Conservation (phyloP, 129 eudicot genomes). For the Artemisia argyi region DNA sequence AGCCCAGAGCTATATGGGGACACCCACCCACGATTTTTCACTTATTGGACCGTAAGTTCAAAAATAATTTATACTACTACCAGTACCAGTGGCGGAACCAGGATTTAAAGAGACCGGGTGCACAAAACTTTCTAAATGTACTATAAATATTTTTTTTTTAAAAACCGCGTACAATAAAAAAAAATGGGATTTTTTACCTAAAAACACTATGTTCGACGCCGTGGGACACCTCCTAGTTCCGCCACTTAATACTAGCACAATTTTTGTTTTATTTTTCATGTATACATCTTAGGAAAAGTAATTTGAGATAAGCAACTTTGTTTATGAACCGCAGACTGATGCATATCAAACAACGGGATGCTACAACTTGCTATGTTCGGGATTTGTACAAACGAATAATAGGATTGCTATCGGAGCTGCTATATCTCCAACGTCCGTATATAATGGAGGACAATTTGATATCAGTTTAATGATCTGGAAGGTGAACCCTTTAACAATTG, state of each 20-base stretch:
- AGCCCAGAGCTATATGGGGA: conserved; percentile 98
- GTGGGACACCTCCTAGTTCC: too few relatives aligned
- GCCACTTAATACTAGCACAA: too few relatives aligned
- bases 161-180: too few relatives aligned
- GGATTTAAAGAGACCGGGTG: too few relatives aligned
- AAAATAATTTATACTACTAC: neutral
- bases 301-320: neutral
- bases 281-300: neutral
- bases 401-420: conserved; percentile 89
- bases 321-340: conserved; percentile 57
- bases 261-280: neutral
- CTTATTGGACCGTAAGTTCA: conserved; percentile 92
- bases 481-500: conserved; percentile 40
- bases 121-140: too few relatives aligned
- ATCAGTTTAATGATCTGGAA: conserved; percentile 87
- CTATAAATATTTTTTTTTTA: too few relatives aligned
- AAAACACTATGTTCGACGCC: too few relatives aligned
- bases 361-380: conserved; percentile 94
- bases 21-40: conserved; percentile 85
- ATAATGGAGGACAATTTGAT: conserved; percentile 85
- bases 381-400: conserved; percentile 85
- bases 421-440: conserved; percentile 84
- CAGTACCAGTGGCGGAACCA: too few relatives aligned
- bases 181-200: too few relatives aligned
- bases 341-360: conserved; percentile 95